These are phyloP conservation scores for Vanderwaltozyma tropicalis DNA, from an alignment of 805 yeast genomes.

Conservation along the genomic window DNA sequence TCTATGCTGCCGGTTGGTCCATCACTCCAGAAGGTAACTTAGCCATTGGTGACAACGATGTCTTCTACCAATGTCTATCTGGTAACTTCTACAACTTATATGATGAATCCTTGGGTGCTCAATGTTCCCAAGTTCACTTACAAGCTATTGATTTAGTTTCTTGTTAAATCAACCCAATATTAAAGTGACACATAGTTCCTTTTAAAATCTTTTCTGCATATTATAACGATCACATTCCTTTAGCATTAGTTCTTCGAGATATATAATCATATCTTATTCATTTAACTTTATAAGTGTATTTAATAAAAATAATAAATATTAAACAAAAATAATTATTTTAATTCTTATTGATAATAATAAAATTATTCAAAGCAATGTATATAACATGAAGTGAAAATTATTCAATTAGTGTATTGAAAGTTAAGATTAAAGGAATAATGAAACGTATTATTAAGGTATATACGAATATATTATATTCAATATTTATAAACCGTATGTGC, in stretches of 20 bases:
- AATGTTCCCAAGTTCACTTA: constrained; percentile 55
- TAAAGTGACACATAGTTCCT: too few species aligned
- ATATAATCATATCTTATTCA: not conserved
- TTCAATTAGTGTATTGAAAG: not conserved
- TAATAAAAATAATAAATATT: not conserved
- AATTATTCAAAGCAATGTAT: not conserved
- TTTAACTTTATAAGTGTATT: not conserved
- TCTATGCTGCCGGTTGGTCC: constrained; percentile 62
- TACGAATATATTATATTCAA: not conserved
- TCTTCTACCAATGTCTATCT: constrained; percentile 65
- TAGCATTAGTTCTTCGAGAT: constrained; percentile 1
- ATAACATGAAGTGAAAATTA: not conserved
- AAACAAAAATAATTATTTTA: not conserved
- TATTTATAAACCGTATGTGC: not conserved
- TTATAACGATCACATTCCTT: not conserved
- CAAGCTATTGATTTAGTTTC: constrained; percentile 45
- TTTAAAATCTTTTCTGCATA: not conserved
- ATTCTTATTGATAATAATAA: not conserved
- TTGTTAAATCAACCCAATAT: constrained; percentile 31
- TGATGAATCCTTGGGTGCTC: constrained; percentile 49
- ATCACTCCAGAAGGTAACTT: constrained; percentile 44
- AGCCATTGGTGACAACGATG: constrained; percentile 51
- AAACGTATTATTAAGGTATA: not conserved
- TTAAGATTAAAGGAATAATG: not conserved
- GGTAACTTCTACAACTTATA: constrained; percentile 74